phyloP scores from a whole-genome alignment of 208 protist genomes.

The Trypanosoma melophagium region DNA sequence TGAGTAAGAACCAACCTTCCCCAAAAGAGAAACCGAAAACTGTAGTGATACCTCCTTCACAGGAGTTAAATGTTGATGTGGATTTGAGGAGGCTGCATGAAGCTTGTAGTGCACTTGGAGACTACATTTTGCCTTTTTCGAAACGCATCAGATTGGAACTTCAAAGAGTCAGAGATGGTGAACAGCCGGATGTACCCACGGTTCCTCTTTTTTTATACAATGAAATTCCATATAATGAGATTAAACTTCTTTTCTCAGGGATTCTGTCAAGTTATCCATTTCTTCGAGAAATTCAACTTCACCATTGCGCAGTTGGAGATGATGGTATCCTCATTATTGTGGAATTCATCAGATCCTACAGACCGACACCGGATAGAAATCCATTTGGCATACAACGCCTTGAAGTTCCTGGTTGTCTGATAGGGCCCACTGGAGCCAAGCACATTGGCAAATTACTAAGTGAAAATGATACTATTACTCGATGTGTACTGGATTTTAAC shows the following conservation, averaged over 20 bases:
- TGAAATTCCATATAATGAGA: conserved; percentile 43
- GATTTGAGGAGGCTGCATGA: conserved; percentile 73
- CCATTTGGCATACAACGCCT: conserved; percentile 80
- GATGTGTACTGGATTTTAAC: conserved; percentile 82
- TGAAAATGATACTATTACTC: conserved; percentile 70
- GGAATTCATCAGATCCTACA: conserved; percentile 79
- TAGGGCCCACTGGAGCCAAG: conserved; percentile 60
- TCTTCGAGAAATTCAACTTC: conserved; percentile 69
- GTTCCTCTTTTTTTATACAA: conserved; percentile 74
- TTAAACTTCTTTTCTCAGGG: conserved; percentile 52
- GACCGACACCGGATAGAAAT: conserved; percentile 63
- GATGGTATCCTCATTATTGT: conserved; percentile 77
- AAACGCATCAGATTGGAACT: conserved; percentile 73
- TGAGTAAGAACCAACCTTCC: conserved; percentile 28
- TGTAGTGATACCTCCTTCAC: conserved; percentile 43
- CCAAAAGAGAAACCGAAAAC: conserved; percentile 50
- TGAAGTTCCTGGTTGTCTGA: conserved; percentile 74
- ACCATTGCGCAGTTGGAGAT: conserved; percentile 71
- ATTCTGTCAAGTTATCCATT: conserved; percentile 72
- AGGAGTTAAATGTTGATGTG: conserved; percentile 73
- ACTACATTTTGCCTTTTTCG: conserved; percentile 59
- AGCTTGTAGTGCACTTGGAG: conserved; percentile 46
- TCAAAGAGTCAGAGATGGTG: conserved; percentile 75
- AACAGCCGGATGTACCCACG: conserved; percentile 65
- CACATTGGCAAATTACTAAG: conserved; percentile 65